Conservation (phyloP, 371 early-diverging fungal genomes). For the Polyrhizophydium stewartii region DNA sequence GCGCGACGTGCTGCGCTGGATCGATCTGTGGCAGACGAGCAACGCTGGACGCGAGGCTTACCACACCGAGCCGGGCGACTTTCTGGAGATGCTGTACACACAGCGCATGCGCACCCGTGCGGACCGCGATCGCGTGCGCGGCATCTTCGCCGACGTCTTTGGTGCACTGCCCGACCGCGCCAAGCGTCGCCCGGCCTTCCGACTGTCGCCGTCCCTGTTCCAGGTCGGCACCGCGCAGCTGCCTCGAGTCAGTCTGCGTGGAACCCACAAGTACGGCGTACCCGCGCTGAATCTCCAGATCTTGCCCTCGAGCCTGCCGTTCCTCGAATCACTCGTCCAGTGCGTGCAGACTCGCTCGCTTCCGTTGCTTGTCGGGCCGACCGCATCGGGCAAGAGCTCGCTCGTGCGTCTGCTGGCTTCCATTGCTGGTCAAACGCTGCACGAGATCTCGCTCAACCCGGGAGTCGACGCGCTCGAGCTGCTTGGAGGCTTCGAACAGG, state of each 20-base stretch:
- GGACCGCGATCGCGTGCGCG: conserved; percentile 69
- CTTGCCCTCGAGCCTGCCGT: conserved; percentile 61
- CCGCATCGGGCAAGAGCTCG: conserved; percentile 85
- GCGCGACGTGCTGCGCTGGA: conserved; percentile 94
- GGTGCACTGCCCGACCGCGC: conserved; percentile 41
- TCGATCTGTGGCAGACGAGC: conserved; percentile 56
- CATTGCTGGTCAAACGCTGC: conserved; percentile 72
- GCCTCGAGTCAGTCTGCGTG: conserved; percentile 8
- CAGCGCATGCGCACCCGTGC: conserved; percentile 82
- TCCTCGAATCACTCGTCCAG: conserved; percentile 75
- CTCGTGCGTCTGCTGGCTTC: conserved; percentile 78
- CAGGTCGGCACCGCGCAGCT: conserved; percentile 69
- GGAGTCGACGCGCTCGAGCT: conserved; percentile 94
- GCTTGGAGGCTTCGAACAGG: conserved; percentile 96
- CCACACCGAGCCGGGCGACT: conserved; percentile 59
- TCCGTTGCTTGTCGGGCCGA: conserved; percentile 87
- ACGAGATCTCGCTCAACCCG: conserved; percentile 92
- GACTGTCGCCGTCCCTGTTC: conserved; percentile 29
- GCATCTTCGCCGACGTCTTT: conserved; percentile 65
- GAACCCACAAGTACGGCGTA: conserved; percentile 1
- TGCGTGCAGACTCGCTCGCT: conserved; percentile 90
- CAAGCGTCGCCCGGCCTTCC: conserved; percentile 20
- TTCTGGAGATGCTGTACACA: conserved; percentile 74
- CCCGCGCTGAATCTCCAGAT: conserved; percentile 32
- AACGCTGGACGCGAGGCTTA: conserved; percentile 8